Evolutionary conservation across 2,329 filamentous ascomycete species (phyloP).

Genomic region (Diaporthe longicolla): DNA sequence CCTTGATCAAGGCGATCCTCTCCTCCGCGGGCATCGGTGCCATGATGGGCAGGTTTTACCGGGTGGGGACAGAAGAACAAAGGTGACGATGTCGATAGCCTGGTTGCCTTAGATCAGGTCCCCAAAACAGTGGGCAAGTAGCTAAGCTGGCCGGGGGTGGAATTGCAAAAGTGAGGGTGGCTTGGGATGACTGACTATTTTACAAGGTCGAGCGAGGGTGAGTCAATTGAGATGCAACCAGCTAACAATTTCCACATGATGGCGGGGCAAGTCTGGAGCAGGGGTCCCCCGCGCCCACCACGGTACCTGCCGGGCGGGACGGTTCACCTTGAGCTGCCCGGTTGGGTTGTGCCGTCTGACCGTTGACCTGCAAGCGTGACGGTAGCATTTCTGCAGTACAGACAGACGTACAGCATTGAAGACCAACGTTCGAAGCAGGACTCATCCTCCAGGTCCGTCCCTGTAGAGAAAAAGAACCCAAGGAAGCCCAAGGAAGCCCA

Average conservation of each 20-base stretch:
- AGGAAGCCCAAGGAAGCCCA: too few relatives aligned
- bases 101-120: not conserved
- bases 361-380: not conserved
- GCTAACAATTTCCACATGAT: conserved; percentile 32
- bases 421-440: too few relatives aligned
- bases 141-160: not conserved
- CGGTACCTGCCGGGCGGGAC: not conserved
- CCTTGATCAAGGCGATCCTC: conserved; percentile 81
- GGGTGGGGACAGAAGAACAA: not conserved
- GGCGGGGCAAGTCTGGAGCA: conserved; percentile 20
- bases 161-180: conserved; percentile 4
- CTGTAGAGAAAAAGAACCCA: too few relatives aligned
- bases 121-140: not conserved
- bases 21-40: conserved; percentile 65
- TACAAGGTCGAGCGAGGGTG: conserved; percentile 11
- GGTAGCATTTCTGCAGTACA: too few relatives aligned
- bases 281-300: conserved; percentile 12
- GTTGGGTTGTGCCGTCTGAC: not conserved
- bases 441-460: too few relatives aligned
- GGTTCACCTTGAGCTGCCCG: not conserved
- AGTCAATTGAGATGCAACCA: conserved; percentile 31
- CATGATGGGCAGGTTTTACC: conserved; percentile 58
- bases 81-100: not conserved
- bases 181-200: not conserved
- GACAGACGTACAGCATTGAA: too few relatives aligned